These are phyloP conservation scores for Calonectria multiphialidica DNA, from an alignment of 2,329 filamentous ascomycete genomes.

Conservation along the genomic window DNA sequence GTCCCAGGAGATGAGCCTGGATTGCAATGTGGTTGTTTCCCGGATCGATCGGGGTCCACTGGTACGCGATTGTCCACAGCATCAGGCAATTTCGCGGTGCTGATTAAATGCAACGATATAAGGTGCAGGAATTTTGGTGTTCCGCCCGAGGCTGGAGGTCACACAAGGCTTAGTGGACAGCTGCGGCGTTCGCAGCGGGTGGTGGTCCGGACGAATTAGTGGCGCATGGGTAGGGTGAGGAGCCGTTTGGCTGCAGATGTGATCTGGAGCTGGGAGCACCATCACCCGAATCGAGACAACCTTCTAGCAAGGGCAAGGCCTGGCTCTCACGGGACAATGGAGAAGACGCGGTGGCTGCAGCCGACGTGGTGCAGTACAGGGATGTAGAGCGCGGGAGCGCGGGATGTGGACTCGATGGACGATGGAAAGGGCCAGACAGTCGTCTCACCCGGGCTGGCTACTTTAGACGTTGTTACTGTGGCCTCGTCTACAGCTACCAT, in stretches of 20 bases:
- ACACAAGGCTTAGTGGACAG: conserved; percentile 33
- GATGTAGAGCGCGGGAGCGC: conserved; percentile 15
- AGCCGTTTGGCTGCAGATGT: conserved; percentile 31
- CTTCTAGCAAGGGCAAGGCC: conserved; percentile 15
- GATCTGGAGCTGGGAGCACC: conserved; percentile 33
- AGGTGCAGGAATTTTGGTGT: conserved; percentile 29
- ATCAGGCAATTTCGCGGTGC: conserved; percentile 21
- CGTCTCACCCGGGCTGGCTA: conserved; percentile 8
- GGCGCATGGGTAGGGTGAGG: conserved; percentile 31
- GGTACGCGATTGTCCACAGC: conserved; percentile 16
- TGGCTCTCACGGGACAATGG: not conserved
- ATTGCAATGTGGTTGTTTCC: not conserved
- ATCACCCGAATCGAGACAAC: conserved; percentile 24
- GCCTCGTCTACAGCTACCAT: conserved; percentile 5
- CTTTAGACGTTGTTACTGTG: not conserved
- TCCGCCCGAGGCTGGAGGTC: conserved; percentile 22
- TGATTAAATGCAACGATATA: conserved; percentile 25
- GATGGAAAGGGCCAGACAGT: conserved; percentile 6
- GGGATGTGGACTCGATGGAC: conserved; percentile 13
- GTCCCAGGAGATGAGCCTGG: conserved; percentile 3
- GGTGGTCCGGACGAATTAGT: conserved; percentile 26
- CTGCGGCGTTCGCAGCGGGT: conserved; percentile 22
- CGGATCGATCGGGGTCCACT: conserved; percentile 2
- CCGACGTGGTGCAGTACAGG: conserved; percentile 10
- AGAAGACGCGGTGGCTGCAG: conserved; percentile 20